Conservation (phyloP, 257 asterid species). For the Nemophila menziesii region DNA sequence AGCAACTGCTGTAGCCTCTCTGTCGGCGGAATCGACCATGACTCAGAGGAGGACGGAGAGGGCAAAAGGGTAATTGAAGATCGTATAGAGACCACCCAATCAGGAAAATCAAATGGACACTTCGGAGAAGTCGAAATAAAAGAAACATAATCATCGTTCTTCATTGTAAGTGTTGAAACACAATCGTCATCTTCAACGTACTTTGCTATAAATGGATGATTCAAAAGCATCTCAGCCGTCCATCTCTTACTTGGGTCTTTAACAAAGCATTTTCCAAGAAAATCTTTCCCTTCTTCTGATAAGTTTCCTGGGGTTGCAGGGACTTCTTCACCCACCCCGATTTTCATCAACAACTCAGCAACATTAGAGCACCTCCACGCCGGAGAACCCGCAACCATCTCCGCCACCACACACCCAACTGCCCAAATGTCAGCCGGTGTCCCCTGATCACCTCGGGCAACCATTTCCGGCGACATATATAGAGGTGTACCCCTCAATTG, state of each 20-base stretch:
- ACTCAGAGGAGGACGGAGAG: not conserved
- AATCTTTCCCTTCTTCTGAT: conserved; percentile 15
- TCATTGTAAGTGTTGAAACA: not conserved
- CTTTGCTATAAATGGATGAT: conserved; percentile 9
- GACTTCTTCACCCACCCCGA: conserved; percentile 10
- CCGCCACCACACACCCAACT: conserved; percentile 14
- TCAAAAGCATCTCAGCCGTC: conserved; percentile 23
- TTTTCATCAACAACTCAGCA: conserved; percentile 11
- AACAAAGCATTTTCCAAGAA: conserved; percentile 12
- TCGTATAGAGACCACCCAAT: conserved; percentile 6
- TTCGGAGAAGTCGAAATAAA: conserved; percentile 8
- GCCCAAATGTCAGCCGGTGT: conserved; percentile 18
- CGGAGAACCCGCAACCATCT: conserved; percentile 14
- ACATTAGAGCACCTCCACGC: conserved; percentile 11
- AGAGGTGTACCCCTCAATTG: conserved; percentile 16
- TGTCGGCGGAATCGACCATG: not conserved
- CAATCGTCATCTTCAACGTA: not conserved
- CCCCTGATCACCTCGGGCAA: conserved; percentile 9
- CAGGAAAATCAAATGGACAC: conserved; percentile 11
- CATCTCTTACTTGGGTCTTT: conserved; percentile 12
- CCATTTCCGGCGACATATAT: conserved; percentile 18
- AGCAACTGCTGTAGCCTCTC: conserved; percentile 7
- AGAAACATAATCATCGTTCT: not conserved
- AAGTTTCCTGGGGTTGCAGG: conserved; percentile 11
- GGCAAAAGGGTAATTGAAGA: conserved; percentile 7